Evolutionary conservation across 2,329 filamentous ascomycete species (phyloP).

Genomic region (Pezicula radicicola): DNA sequence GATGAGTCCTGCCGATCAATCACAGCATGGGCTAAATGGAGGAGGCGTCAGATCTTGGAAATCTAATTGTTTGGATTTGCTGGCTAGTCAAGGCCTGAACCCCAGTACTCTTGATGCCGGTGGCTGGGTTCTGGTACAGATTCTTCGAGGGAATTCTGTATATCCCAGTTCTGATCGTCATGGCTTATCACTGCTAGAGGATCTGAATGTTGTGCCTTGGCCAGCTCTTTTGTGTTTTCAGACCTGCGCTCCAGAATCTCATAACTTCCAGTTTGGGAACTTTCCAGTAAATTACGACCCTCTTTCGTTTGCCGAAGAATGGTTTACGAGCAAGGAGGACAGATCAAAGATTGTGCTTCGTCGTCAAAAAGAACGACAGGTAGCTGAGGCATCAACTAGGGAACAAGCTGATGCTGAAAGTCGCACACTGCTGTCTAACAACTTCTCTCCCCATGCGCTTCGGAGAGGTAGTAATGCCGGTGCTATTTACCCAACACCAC

Average conservation of each 20-base stretch:
- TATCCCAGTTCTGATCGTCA: slow-evolving; percentile 20
- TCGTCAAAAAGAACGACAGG: slow-evolving; percentile 49
- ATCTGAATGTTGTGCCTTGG: slow-evolving; percentile 27
- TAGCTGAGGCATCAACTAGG: slow-evolving; percentile 30
- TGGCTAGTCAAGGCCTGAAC: slow-evolving; percentile 26
- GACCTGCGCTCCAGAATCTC: slow-evolving; percentile 9
- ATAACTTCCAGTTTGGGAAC: slow-evolving; percentile 5
- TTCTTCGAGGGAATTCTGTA: slow-evolving; percentile 16
- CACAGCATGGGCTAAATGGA: slow-evolving; percentile 12
- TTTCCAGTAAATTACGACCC: slow-evolving; percentile 23
- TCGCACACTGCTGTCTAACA: slow-evolving; percentile 41
- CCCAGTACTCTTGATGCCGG: slow-evolving; percentile 19
- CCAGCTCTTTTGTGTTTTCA: slow-evolving; percentile 29
- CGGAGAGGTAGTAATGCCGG: slow-evolving; percentile 48
- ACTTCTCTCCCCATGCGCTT: slow-evolving; percentile 48
- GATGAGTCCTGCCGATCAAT: slow-evolving; percentile 10
- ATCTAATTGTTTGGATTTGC: slow-evolving; percentile 28
- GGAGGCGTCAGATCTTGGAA: slow-evolving; percentile 25
- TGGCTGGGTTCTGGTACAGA: slow-evolving; percentile 30
- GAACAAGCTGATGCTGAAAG: slow-evolving; percentile 41
- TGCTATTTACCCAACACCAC: slow-evolving; percentile 69
- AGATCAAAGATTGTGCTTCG: slow-evolving; percentile 43
- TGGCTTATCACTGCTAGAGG: slow-evolving; percentile 18
- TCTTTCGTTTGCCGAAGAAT: slow-evolving; percentile 32
- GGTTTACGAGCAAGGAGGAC: slow-evolving; percentile 29